Evolutionary conservation across 129 eudicot species (phyloP).

Genomic region (Tanacetum coccineum): DNA sequence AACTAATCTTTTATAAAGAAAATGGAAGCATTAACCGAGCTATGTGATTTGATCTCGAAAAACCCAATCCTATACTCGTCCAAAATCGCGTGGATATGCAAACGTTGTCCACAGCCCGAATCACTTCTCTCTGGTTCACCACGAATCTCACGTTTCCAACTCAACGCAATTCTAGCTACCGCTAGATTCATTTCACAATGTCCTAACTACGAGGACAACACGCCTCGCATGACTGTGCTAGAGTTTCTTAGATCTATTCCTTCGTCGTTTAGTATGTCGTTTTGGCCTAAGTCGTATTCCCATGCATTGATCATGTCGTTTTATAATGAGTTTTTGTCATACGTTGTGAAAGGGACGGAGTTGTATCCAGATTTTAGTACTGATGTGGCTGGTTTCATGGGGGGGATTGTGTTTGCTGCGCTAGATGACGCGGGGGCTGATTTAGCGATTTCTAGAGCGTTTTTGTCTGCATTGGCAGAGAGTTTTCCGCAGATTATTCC

Average conservation of each 20-base stretch:
- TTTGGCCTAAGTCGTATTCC: conserved; percentile 81
- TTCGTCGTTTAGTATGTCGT: conserved; percentile 48
- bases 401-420: conserved; percentile 57
- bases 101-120: conserved; percentile 76
- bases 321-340: conserved; percentile 50
- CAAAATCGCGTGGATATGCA: conserved; percentile 77
- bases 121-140: conserved; percentile 60
- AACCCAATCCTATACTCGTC: conserved; percentile 51
- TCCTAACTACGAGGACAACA: conserved; percentile 44
- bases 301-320: conserved; percentile 45
- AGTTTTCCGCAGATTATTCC: conserved; percentile 65
- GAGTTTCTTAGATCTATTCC: conserved; percentile 70
- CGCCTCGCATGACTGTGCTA: conserved; percentile 45
- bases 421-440: conserved; percentile 32
- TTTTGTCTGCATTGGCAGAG: conserved; percentile 56
- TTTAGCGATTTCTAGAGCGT: conserved; percentile 50
- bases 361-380: conserved; percentile 44
- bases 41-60: conserved; percentile 67
- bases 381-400: conserved; percentile 71
- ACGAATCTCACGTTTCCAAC: conserved; percentile 79
- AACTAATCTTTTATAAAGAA: not conserved
- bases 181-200: conserved; percentile 71
- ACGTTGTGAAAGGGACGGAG: conserved; percentile 55
- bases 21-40: conserved; percentile 88
- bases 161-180: conserved; percentile 69